Evolutionary conservation across 805 yeast genomes (phyloP).

Genomic region (Candida pseudoglaebosa): DNA sequence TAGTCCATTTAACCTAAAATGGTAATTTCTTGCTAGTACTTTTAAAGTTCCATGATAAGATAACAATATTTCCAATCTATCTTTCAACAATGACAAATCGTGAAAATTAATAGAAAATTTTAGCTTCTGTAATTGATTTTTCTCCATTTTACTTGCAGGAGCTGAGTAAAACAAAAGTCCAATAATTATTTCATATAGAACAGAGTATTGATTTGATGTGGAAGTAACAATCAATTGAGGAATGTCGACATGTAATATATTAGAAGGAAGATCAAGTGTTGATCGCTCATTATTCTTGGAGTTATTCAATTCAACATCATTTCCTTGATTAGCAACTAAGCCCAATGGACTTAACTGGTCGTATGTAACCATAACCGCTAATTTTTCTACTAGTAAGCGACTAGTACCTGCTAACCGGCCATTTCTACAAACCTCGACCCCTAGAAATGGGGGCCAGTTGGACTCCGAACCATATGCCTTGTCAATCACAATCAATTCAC

Average conservation of each 20-base stretch:
- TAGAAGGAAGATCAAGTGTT: constrained; percentile 6
- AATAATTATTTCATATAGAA: constrained; percentile 58
- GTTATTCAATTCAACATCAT: constrained; percentile 6
- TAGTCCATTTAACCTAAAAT: constrained; percentile 45
- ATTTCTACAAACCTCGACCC: constrained; percentile 55
- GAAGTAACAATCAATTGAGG: constrained; percentile 66
- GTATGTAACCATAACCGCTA: constrained; percentile 58
- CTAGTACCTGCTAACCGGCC: constrained; percentile 41
- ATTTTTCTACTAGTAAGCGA: constrained; percentile 56
- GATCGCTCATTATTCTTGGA: constrained; percentile 1
- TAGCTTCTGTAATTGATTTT: constrained; percentile 61
- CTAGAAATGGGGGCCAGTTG: constrained; percentile 90
- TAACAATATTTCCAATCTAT: constrained; percentile 48
- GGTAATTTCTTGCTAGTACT: constrained; percentile 43
- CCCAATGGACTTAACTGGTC: constrained; percentile 40
- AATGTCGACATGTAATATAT: constrained; percentile 57
- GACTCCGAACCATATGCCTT: constrained; percentile 56
- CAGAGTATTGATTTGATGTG: constrained; percentile 69
- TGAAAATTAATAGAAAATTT: constrained; percentile 67
- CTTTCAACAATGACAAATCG: constrained; percentile 48
- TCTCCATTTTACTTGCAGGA: constrained; percentile 56
- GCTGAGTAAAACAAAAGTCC: constrained; percentile 70
- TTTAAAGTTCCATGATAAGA: constrained; percentile 39
- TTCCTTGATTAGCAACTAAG: constrained; percentile 7
- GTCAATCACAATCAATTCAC: constrained; percentile 17